Base-by-base conservation (phyloP, 1,284 basidiomycete species). In the Cryptococcus wingfieldii region DNA sequence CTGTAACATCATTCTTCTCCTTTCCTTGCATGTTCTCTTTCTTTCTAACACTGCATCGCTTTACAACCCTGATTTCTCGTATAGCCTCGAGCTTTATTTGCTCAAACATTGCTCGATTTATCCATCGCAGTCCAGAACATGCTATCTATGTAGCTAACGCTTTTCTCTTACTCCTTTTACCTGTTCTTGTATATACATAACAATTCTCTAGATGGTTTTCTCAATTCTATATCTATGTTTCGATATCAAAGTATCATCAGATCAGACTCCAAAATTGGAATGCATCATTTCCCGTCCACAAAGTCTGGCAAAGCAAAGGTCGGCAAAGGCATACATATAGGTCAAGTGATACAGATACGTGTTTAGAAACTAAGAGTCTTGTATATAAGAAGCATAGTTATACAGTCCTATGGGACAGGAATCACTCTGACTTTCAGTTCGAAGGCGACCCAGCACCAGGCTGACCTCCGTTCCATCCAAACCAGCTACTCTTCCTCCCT, bases 401-500 rank as follows among this genome's bases (percentile, higher is more conserved):
- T 10, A 34, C 31, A 34, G 7, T 8, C 7, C 10, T 10, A 1
- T 42, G 39, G 14, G 14, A 42, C 39, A 34, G 10, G 10, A 34
- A 7, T 34, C 31, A 34, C 31, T 7, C 31, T 34, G 31, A 34
- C 10, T 34, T 34, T 34, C 31, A 0, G 31, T 34, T 34, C 10
- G 31, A 6, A 34, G 31, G 31, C 31, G 31, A 34, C 31, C 31
- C 31, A 10, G 31, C 42, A 13, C 12, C 48, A 39, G 31, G 34
- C n/a, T 28, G n/a, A 19, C 13, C 34, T 13, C 58, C 60, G 19
- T 54, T 59, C 69, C 70, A 71, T 5, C 70, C 67, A n/a, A 46
- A 58, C 54, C 69, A 74, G 62, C 69, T 69, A 54, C 69, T 71
- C n/a, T 61, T 55, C 50, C 67, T 55, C 55, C 60, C 60, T 34